Percentiles rank a stretch among this genome's conserved stretches.
Evolutionary conservation across 208 protist species (phyloP).

Genomic region (Wallacemonas rigidus): DNA sequence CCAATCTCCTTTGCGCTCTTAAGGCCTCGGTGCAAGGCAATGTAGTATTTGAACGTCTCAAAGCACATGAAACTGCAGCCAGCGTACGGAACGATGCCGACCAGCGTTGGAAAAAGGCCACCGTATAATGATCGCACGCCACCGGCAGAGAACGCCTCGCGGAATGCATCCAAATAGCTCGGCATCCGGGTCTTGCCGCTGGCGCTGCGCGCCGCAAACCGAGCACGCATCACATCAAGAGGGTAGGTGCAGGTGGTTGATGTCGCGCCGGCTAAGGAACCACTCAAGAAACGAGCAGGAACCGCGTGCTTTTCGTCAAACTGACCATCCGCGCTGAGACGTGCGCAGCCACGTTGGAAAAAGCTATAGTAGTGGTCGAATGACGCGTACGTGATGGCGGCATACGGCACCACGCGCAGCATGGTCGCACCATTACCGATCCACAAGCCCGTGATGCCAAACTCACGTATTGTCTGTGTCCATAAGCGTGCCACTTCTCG

Average conservation of each 20-base stretch:
- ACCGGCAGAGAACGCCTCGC: conserved; percentile 50
- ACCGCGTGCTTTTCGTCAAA: conserved; percentile 54
- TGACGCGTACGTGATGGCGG: conserved; percentile 93
- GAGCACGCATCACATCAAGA: conserved; percentile 93
- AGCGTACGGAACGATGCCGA: conserved; percentile 94
- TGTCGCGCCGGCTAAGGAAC: conserved; percentile 92
- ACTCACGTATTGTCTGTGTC: conserved; percentile 75
- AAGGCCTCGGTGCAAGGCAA: conserved; percentile 49
- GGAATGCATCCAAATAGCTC: conserved; percentile 74
- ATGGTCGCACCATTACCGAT: conserved; percentile 95
- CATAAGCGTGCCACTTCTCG: conserved; percentile 64
- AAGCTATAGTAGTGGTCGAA: conserved; percentile 90
- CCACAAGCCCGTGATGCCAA: conserved; percentile 90
- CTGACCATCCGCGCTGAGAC: conserved; percentile 21
- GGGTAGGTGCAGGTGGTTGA: conserved; percentile 93
- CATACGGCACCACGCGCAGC: conserved; percentile 94
- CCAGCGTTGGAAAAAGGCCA: conserved; percentile 90
- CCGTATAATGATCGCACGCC: conserved; percentile 75
- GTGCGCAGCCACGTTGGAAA: conserved; percentile 19
- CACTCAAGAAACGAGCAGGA: conserved; percentile 74
- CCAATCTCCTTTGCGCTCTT: conserved; percentile 72
- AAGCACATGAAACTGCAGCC: conserved; percentile 93
- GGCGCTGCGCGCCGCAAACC: conserved; percentile 78
- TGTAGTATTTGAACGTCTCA: conserved; percentile 85
- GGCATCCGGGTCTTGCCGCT: conserved; percentile 62